Evolutionary conservation across 2,329 filamentous ascomycete species (phyloP).

Genomic region (Achaetomium macrosporum): DNA sequence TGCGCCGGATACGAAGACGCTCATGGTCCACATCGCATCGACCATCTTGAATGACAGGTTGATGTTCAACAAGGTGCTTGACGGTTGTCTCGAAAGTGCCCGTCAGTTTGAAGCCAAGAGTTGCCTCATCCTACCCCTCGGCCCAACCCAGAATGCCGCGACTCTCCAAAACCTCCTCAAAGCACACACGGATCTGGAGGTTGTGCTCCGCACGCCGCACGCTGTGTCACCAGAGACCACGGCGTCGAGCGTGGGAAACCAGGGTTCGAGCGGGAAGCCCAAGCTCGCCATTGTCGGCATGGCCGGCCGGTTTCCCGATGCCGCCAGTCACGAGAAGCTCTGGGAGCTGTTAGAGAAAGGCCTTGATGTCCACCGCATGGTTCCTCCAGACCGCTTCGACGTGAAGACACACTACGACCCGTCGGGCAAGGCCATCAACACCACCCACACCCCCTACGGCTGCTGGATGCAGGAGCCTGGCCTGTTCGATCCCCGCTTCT

Average conservation of each 20-base stretch:
- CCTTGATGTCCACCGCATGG: slow-evolving; percentile 63
- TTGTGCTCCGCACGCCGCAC: slow-evolving; percentile 36
- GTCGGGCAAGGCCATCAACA: slow-evolving; percentile 68
- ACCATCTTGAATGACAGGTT: slow-evolving; percentile 48
- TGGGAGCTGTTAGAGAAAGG: slow-evolving; percentile 73
- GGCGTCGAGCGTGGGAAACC: slow-evolving; percentile 38
- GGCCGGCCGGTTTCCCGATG: slow-evolving; percentile 70
- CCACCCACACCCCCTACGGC: slow-evolving; percentile 68
- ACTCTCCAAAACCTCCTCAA: slow-evolving; percentile 41
- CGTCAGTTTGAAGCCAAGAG: slow-evolving; percentile 34
- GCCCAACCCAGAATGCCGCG: slow-evolving; percentile 44
- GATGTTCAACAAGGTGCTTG: slow-evolving; percentile 42
- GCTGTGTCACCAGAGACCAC: slow-evolving; percentile 32
- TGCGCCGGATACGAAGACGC: slow-evolving; percentile 35
- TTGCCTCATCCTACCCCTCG: slow-evolving; percentile 44
- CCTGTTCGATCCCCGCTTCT: slow-evolving; percentile 75
- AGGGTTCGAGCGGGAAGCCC: slow-evolving; percentile 44
- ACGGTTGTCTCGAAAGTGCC: slow-evolving; percentile 41
- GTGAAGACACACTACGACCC: slow-evolving; percentile 65
- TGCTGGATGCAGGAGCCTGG: slow-evolving; percentile 71
- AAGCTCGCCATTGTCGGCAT: slow-evolving; percentile 84
- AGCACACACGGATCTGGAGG: slow-evolving; percentile 37
- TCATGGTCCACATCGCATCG: slow-evolving; percentile 39
- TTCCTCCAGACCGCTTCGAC: slow-evolving; percentile 68
- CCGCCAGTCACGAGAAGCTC: slow-evolving; percentile 63